Base-by-base conservation (phyloP, 164 flowering plant species). In the Vitis rupestris region DNA sequence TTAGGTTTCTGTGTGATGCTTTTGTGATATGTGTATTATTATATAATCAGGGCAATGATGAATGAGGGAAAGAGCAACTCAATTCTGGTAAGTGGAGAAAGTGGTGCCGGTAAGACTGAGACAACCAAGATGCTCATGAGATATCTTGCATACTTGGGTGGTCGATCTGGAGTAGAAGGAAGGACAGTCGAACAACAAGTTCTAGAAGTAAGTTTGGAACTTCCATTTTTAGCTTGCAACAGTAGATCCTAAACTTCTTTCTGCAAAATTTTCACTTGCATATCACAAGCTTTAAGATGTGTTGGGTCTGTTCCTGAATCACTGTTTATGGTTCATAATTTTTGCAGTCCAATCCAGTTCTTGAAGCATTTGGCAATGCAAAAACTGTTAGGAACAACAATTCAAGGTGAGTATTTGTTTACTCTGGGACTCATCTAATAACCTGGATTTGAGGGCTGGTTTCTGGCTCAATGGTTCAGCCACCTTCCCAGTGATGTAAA, bases 81-180 rank as follows among this genome's bases (percentile, higher is more conserved):
- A 50, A 93, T 95, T 81, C 82, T 95, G 55, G 99, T 95, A 50
- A 95, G 99, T 85, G 99, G 99, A 78, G 99, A 95, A 79, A 95
- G 99, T 88, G 99, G 99, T 75, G 99, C 98, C 74, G 99, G 98
- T 76, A 95, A 95, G 80, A 95, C 99, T 51, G 99, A 95, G 83
- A 95, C 99, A 14, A 95, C 99, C 69, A 95, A 95, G 83, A 91
- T 91, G 99, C 93, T 95, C 57, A 95, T 95, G 99, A 82, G 95
- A 63, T 95, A 95, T 77, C 98, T 95, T 82, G 99, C 99, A 57
- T 79, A 85, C 73, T 80, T 95, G 75, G 99, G 99, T 60, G 99
- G 99, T 57, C 88, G 97, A 57, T 82, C 92, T 71, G 94, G 95
- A 52, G 89, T 88, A 48, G 99, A 95, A 78, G 99, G 99, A 61